Evolutionary conservation across 2,329 filamentous ascomycete genomes (phyloP).

Genomic region (Laburnicola sp.): DNA sequence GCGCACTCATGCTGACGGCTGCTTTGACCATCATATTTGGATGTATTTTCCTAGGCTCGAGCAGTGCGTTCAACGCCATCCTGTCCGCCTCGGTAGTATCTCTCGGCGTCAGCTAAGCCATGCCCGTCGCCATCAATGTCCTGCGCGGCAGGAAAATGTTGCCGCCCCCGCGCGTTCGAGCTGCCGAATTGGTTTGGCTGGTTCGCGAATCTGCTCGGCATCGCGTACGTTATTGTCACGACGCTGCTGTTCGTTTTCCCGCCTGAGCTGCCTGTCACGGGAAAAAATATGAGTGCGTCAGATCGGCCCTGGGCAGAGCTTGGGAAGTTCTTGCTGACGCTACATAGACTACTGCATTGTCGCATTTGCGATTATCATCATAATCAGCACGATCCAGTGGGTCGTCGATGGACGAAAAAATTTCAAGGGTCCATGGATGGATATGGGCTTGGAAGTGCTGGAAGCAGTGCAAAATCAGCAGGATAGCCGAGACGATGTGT

Average conservation of each 20-base stretch:
- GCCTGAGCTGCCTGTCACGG: constrained; percentile 65
- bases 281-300: constrained; percentile 68
- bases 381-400: constrained; percentile 63
- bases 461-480: constrained; percentile 34
- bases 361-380: constrained; percentile 60
- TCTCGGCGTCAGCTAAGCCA: constrained; percentile 72
- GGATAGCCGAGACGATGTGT: background rate
- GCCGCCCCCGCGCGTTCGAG: constrained; percentile 60
- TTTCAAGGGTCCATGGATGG: constrained; percentile 55
- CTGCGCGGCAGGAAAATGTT: constrained; percentile 67
- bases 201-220: constrained; percentile 62
- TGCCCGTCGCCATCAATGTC: constrained; percentile 71
- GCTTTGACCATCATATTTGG: constrained; percentile 68
- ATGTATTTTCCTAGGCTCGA: constrained; percentile 69
- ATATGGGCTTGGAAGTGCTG: constrained; percentile 49
- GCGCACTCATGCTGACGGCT: constrained; percentile 65
- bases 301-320: background rate
- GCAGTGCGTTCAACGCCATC: constrained; percentile 71
- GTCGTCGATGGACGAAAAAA: constrained; percentile 64
- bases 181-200: constrained; percentile 61
- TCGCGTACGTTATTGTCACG: constrained; percentile 69
- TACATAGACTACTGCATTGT: constrained; percentile 55
- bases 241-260: constrained; percentile 77
- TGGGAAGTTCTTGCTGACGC: constrained; percentile 16
- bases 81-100: constrained; percentile 72